Base-by-base conservation (phyloP, 208 protist genomes). In the Leishmania tropica region DNA sequence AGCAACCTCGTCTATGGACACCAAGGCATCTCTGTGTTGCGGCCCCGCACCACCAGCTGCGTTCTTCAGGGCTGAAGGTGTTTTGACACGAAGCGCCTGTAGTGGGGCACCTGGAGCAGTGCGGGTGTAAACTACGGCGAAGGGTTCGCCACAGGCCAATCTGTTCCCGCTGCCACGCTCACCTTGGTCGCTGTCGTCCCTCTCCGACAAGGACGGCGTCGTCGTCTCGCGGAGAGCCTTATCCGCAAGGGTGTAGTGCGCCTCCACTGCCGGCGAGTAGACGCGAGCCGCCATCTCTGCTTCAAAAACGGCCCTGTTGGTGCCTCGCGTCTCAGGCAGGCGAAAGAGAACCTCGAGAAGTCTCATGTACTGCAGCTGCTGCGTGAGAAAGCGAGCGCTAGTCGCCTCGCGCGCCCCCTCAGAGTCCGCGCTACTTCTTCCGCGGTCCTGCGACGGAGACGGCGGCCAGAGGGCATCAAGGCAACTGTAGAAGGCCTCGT, bases 221-320 rank as follows among this genome's bases (percentile, higher is more conserved):
- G 60, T 42, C 7, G 51, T 72, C 35, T 56, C 28, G 6, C 24
- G 58, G 24, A 78, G 35, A 24, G 88, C 80, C 42, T 51, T 83
- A 10, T 83, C 79, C 1, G 87, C 83, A n/a, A 94, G 83, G 24
- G 85, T 73, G 83, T 91, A 91, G 78, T 96, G 92, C 54, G 90
- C 89, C 72, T 90, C 90, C 45, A 96, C 90, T 1, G 84, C 86
- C 4, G 92, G 92, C 4, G 92, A 93, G 79, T 92, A 88, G 42
- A 89, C 53, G 13, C 92, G 88, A 0, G 89, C 71, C 0, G 88
- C 87, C 79, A 94, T 89, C 76, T 93, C 89, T 65, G 87, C 75
- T 64, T 68, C 84, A 42, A 90, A 83, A 17, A 94, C 62, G 17
- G 62, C 84, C 58, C 68, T 35, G 64, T 86, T 74, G 15, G 56